Percentiles rank a stretch among this genome's conserved stretches.
phyloP scores from a whole-genome alignment of 1,139 yeast genomes.

The Kodamaea sp. region DNA sequence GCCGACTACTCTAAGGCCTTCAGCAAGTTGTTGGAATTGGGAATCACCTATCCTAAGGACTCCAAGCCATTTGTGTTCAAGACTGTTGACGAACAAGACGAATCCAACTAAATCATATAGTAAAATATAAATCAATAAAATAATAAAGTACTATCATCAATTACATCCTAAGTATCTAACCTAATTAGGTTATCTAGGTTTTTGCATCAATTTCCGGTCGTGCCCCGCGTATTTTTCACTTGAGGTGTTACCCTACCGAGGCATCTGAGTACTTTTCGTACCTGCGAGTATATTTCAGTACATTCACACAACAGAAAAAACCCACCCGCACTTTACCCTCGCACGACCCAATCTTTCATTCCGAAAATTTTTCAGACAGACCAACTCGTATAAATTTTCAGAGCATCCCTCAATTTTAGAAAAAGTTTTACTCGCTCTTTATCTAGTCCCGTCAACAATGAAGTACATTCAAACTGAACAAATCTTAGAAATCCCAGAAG shows the following conservation, averaged over 20 bases:
- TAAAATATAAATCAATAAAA: too few species aligned
- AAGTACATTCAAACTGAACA: constrained; percentile 96
- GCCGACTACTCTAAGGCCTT: constrained; percentile 72
- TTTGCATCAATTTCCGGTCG: too few species aligned
- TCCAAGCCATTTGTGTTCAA: constrained; percentile 54
- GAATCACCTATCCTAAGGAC: constrained; percentile 59
- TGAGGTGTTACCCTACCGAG: too few species aligned
- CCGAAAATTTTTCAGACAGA: constrained; percentile 9
- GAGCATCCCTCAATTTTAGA: constrained; percentile 3
- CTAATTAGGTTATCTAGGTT: too few species aligned
- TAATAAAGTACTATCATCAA: too few species aligned
- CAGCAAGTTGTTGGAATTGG: constrained; percentile 70
- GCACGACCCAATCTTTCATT: constrained; percentile 9
- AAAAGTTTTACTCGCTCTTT: constrained; percentile 12
- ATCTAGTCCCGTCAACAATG: constrained; percentile 46
- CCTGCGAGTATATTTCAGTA: not conserved
- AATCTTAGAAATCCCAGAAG: constrained; percentile 89
- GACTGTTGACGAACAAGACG: constrained; percentile 66
- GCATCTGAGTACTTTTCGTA: too few species aligned
- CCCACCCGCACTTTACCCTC: not conserved
- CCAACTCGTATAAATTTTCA: constrained; percentile 2
- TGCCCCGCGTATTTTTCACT: too few species aligned
- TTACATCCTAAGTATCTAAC: too few species aligned
- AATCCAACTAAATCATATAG: constrained; percentile 13
- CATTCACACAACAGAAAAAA: not conserved